These are phyloP conservation scores for Ambrosia trifida DNA, from an alignment of 129 eudicot genomes.

Conservation along the genomic window DNA sequence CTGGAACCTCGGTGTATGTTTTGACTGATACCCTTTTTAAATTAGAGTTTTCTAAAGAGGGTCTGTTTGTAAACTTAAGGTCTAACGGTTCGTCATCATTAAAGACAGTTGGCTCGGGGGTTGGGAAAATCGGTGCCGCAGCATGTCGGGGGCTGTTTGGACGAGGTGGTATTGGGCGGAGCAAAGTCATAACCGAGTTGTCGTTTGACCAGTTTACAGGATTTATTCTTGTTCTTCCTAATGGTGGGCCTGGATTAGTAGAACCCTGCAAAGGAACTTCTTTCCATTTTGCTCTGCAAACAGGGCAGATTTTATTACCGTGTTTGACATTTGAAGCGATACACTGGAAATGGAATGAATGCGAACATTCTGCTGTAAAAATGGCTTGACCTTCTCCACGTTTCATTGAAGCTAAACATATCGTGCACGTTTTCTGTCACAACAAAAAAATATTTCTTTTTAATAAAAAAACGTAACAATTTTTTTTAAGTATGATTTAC, in stretches of 20 bases:
- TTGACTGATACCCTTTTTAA: conserved; percentile 45
- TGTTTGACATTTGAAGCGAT: conserved; percentile 79
- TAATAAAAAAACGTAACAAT: not conserved
- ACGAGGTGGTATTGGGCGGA: conserved; percentile 53
- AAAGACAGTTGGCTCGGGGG: conserved; percentile 67
- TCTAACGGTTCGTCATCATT: conserved; percentile 64
- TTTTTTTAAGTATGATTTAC: not conserved
- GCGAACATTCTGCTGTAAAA: conserved; percentile 95
- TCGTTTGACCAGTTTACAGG: conserved; percentile 56
- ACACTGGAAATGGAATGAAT: conserved; percentile 88
- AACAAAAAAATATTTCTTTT: not conserved
- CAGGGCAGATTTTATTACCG: conserved; percentile 77
- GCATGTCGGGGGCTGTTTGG: conserved; percentile 52
- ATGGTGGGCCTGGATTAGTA: conserved; percentile 34
- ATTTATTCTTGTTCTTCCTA: conserved; percentile 55
- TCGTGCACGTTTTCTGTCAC: conserved; percentile 70
- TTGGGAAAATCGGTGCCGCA: conserved; percentile 40
- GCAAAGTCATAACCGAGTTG: conserved; percentile 49
- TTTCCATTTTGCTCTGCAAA: conserved; percentile 86
- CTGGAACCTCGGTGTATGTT: conserved; percentile 67
- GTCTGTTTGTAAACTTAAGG: conserved; percentile 37
- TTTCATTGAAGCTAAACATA: conserved; percentile 78
- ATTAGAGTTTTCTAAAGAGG: conserved; percentile 22
- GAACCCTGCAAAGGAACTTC: conserved; percentile 72
- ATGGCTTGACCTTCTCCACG: conserved; percentile 89